These are phyloP conservation scores for Maudiozyma barnettii DNA, from an alignment of 805 yeast species.

Conservation along the genomic window DNA sequence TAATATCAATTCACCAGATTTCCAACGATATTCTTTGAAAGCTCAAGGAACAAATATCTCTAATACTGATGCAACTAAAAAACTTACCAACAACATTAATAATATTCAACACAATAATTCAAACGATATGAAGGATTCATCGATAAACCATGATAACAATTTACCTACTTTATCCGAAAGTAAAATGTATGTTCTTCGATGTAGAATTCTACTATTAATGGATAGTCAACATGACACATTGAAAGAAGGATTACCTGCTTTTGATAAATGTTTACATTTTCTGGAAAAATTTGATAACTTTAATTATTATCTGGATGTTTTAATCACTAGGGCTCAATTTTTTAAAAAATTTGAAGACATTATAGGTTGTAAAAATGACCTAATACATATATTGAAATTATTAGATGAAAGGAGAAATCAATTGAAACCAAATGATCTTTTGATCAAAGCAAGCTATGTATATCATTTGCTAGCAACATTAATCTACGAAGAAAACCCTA, in stretches of 20 bases:
- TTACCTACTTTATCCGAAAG: not conserved
- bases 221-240: slow-evolving; percentile 5
- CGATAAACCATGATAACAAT: too few species aligned
- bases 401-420: slow-evolving; percentile 6
- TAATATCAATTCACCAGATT: too few species aligned
- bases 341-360: slow-evolving; percentile 11
- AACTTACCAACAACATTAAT: not conserved
- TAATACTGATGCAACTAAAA: not conserved
- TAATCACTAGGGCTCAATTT: slow-evolving; percentile 18
- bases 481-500: slow-evolving; percentile 3
- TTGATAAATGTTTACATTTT: slow-evolving; percentile 10
- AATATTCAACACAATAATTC: not conserved
- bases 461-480: slow-evolving; percentile 11
- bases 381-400: slow-evolving; percentile 8
- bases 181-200: slow-evolving; percentile 10
- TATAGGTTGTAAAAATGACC: slow-evolving; percentile 9
- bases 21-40: not conserved
- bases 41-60: not conserved
- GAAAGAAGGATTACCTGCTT: slow-evolving; percentile 7
- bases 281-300: slow-evolving; percentile 7
- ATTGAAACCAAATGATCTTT: slow-evolving; percentile 7
- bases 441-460: slow-evolving; percentile 10
- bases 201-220: slow-evolving; percentile 13
- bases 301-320: slow-evolving; percentile 11
- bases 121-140: not conserved